A percentile compares a stretch with the other conserved stretches of the same genome.
Conservation (phyloP, 2,329 filamentous ascomycete species). For the Kalmusia sp. region DNA sequence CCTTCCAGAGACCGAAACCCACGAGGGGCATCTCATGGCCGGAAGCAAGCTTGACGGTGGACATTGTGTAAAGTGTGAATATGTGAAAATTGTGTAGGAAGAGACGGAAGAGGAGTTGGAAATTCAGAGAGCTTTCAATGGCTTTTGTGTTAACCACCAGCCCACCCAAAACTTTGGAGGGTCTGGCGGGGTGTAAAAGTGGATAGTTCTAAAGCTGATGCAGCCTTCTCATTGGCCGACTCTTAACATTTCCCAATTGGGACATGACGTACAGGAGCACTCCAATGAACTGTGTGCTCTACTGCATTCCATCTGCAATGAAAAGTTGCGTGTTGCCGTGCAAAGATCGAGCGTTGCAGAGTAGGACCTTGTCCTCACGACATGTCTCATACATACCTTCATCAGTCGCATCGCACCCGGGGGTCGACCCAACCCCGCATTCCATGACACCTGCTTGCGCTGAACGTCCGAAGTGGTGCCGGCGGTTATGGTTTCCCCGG, state of each 20-base stretch:
- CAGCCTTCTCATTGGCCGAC: conserved; percentile 15
- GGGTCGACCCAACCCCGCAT: conserved; percentile 11
- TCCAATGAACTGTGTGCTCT: too few relatives aligned
- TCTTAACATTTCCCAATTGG: conserved; percentile 17
- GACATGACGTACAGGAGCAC: not conserved
- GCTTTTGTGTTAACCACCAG: not conserved
- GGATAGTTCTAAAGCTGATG: not conserved
- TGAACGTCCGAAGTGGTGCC: conserved; percentile 1
- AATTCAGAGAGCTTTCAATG: not conserved
- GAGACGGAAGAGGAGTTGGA: not conserved
- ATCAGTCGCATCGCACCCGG: conserved; percentile 16
- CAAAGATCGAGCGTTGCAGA: too few relatives aligned
- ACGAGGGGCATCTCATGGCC: conserved; percentile 76
- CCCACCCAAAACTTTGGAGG: conserved; percentile 5
- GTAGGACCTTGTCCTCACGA: too few relatives aligned
- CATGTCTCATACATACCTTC: not conserved
- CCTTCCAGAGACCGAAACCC: conserved; percentile 85
- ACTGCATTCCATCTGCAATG: too few relatives aligned
- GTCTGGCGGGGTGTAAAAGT: conserved; percentile 5
- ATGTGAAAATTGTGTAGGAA: not conserved
- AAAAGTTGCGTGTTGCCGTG: too few relatives aligned
- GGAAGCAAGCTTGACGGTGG: conserved; percentile 68
- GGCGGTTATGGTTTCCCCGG: conserved; percentile 27
- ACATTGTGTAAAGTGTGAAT: conserved; percentile 11
- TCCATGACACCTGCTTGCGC: not conserved